A percentile compares a stretch with the other conserved stretches of the same genome.
Evolutionary conservation across 371 early-diverging fungal genomes (phyloP).

Genomic region (Mucor mucedo): DNA sequence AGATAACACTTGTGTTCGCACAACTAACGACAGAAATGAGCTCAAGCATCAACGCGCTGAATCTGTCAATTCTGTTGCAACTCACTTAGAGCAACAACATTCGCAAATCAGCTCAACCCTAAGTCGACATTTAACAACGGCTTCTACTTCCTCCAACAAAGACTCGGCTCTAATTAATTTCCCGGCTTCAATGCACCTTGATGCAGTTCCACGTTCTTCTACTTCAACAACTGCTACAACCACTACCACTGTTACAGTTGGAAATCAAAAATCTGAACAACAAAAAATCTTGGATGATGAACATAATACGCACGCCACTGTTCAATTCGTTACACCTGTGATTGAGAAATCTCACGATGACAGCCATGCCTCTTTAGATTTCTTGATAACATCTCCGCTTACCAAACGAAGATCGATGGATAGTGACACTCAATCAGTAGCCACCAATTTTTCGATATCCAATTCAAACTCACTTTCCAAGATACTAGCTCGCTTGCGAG

Average conservation of each 20-base stretch:
- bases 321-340: slow-evolving; percentile 15
- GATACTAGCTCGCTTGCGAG: slow-evolving; percentile 62
- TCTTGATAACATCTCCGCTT: slow-evolving; percentile 35
- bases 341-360: slow-evolving; percentile 20
- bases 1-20: slow-evolving; percentile 4
- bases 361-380: slow-evolving; percentile 28
- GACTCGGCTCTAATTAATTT: background rate
- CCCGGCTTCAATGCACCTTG: slow-evolving; percentile 2
- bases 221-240: slow-evolving; percentile 33
- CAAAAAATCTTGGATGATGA: background rate
- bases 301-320: slow-evolving; percentile 11
- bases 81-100: background rate
- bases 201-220: slow-evolving; percentile 14
- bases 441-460: slow-evolving; percentile 58
- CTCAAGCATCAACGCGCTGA: background rate
- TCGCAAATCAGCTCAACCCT: slow-evolving; percentile 11
- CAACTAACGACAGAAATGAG: background rate
- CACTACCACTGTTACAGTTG: slow-evolving; percentile 33
- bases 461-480: slow-evolving; percentile 64
- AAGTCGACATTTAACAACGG: slow-evolving; percentile 13
- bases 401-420: slow-evolving; percentile 50
- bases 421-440: slow-evolving; percentile 60
- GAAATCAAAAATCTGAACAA: slow-evolving; percentile 17
- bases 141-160: slow-evolving; percentile 11
- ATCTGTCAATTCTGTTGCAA: background rate